phyloP scores from a whole-genome alignment of 2,329 filamentous ascomycete species.

The Xylariomycetidae sp. region DNA sequence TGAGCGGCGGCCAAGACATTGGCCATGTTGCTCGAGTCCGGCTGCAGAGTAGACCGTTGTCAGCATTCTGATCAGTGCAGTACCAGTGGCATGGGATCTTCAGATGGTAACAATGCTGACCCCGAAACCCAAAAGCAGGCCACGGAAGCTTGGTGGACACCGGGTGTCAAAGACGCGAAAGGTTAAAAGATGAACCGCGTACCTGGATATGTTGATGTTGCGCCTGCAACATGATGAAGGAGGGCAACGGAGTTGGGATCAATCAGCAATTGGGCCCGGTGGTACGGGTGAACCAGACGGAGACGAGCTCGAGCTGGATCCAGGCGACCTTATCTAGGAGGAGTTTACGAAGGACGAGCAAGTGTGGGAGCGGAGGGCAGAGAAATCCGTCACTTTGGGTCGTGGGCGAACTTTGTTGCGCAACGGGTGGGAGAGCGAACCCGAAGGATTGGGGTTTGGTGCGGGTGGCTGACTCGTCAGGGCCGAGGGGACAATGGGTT shows the following conservation, averaged over 20 bases:
- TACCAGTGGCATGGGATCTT: neutral
- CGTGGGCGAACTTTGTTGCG: conserved; percentile 19
- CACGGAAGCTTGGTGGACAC: neutral
- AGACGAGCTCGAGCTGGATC: conserved; percentile 1
- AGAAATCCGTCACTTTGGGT: conserved; percentile 21
- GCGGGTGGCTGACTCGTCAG: conserved; percentile 13
- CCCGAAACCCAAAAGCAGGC: neutral
- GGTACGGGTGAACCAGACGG: no score
- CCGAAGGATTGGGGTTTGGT: conserved; percentile 18
- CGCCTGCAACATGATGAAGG: neutral
- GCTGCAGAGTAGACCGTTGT: conserved; percentile 15
- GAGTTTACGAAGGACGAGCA: conserved; percentile 5
- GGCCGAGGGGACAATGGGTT: no score
- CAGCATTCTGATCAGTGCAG: neutral
- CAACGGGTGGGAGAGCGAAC: conserved; percentile 6
- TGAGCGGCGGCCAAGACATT: conserved; percentile 17
- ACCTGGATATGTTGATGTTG: neutral
- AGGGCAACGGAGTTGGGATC: no score
- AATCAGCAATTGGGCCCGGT: no score
- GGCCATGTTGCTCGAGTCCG: conserved; percentile 19
- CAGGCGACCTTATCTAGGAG: no score
- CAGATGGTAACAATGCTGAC: neutral
- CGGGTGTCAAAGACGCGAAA: neutral
- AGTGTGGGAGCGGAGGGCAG: no score
- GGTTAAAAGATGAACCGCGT: neutral